Conservation (phyloP, 1,284 basidiomycete species). For the Ustilago lituana region DNA sequence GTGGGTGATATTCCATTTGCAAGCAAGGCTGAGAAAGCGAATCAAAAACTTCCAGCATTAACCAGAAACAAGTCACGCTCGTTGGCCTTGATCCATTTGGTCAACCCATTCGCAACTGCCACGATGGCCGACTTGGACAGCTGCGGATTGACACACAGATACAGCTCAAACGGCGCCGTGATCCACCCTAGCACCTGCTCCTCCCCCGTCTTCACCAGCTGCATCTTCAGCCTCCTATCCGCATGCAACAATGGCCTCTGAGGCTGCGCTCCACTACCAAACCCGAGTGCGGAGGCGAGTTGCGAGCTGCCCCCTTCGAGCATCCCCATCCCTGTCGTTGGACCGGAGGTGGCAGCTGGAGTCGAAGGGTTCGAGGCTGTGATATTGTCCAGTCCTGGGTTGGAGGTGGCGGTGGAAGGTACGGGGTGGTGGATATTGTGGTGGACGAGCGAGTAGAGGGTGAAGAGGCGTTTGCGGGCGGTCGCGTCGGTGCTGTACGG, state of each 20-base stretch:
- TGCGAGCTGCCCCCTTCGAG: slow-evolving; percentile 73
- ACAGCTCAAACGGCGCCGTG: slow-evolving; percentile 90
- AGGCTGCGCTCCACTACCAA: neutral
- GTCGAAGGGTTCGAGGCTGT: slow-evolving; percentile 4
- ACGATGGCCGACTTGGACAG: slow-evolving; percentile 86
- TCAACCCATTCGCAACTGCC: slow-evolving; percentile 85
- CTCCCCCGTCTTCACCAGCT: slow-evolving; percentile 79
- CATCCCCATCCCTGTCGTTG: slow-evolving; percentile 54
- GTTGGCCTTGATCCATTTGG: slow-evolving; percentile 88
- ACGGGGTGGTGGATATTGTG: slow-evolving; percentile 47
- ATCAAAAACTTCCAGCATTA: slow-evolving; percentile 58
- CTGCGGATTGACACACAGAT: slow-evolving; percentile 81
- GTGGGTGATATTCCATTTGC: too few relatives aligned
- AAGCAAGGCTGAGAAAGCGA: too few relatives aligned
- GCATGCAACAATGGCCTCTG: slow-evolving; percentile 10
- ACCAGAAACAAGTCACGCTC: slow-evolving; percentile 78
- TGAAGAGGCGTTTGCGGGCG: slow-evolving; percentile 71
- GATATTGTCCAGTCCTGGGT: slow-evolving; percentile 1
- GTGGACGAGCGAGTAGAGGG: slow-evolving; percentile 41
- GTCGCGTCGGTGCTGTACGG: slow-evolving; percentile 77
- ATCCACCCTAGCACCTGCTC: slow-evolving; percentile 83
- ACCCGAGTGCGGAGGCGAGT: slow-evolving; percentile 75
- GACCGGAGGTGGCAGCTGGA: neutral
- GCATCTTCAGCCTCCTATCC: slow-evolving; percentile 44
- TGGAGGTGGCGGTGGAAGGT: neutral